Percentiles rank a stretch among this genome's conserved stretches.
Conservation (phyloP, 371 early-diverging fungal genomes). For the Mucor racemosus region DNA sequence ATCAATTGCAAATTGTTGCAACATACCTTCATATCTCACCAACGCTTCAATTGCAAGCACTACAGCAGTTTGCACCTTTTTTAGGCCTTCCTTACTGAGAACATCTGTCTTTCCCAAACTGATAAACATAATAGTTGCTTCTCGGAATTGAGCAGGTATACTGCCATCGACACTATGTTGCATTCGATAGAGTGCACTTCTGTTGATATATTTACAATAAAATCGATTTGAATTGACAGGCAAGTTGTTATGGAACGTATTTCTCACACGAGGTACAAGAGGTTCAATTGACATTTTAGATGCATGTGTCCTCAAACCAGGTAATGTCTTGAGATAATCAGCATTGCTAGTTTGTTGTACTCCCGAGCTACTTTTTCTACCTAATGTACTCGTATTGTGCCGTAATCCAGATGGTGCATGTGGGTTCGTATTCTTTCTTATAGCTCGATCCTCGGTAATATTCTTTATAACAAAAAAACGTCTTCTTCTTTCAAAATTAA, state of each 20-base stretch:
- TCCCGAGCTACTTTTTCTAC: neutral
- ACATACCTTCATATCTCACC: constrained; percentile 58
- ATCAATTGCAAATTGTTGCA: constrained; percentile 70
- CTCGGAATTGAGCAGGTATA: constrained; percentile 64
- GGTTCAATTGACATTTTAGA: constrained; percentile 31
- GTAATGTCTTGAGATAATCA: constrained; percentile 27
- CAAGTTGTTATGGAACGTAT: constrained; percentile 30
- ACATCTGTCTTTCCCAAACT: constrained; percentile 58
- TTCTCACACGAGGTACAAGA: constrained; percentile 40
- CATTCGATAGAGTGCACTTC: constrained; percentile 58
- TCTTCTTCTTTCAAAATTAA: constrained; percentile 43
- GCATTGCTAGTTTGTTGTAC: constrained; percentile 1
- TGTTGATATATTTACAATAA: constrained; percentile 60
- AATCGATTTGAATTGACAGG: constrained; percentile 36
- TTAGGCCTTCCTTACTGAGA: constrained; percentile 45
- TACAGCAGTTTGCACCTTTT: constrained; percentile 46
- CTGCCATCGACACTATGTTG: constrained; percentile 46
- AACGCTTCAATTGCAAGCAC: constrained; percentile 27
- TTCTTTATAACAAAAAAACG: constrained; percentile 51
- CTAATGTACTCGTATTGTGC: constrained; percentile 12
- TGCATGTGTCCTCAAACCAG: constrained; percentile 24
- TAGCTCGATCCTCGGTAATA: constrained; percentile 10
- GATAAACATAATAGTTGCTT: constrained; percentile 65
- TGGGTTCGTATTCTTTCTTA: constrained; percentile 7
- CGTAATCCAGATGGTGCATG: constrained; percentile 4